Conservation (phyloP, 805 yeast genomes). For the Barnettozyma sp. region DNA sequence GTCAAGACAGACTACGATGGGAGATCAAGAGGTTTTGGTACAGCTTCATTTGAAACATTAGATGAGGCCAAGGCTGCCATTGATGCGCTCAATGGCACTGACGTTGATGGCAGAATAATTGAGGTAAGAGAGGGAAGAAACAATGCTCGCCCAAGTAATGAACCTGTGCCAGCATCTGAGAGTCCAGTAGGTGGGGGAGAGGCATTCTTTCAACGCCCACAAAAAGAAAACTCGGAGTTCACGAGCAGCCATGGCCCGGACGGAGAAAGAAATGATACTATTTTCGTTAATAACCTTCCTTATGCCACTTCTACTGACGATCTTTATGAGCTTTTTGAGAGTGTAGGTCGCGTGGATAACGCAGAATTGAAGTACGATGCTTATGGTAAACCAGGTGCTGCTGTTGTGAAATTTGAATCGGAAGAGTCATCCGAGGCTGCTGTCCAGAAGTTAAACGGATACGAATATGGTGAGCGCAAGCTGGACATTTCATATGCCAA, state of each 20-base stretch:
- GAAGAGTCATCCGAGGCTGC: constrained; percentile 68
- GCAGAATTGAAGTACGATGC: constrained; percentile 69
- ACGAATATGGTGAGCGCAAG: constrained; percentile 78
- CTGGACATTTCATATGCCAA: constrained; percentile 61
- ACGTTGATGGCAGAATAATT: constrained; percentile 65
- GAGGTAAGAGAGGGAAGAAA: constrained; percentile 73
- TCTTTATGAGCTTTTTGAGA: constrained; percentile 76
- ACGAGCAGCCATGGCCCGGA: constrained; percentile 58
- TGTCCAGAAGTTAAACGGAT: constrained; percentile 65
- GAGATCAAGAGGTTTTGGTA: constrained; percentile 81
- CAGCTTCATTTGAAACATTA: constrained; percentile 57
- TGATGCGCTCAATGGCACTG: constrained; percentile 58
- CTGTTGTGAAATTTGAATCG: constrained; percentile 72
- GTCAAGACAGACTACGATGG: constrained; percentile 60
- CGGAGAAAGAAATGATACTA: constrained; percentile 52
- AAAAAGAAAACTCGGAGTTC: constrained; percentile 37
- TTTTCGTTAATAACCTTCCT: constrained; percentile 77
- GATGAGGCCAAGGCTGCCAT: constrained; percentile 73
- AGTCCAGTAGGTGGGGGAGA: neutral
- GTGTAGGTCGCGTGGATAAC: constrained; percentile 64
- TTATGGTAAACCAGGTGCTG: constrained; percentile 71
- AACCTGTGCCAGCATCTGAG: constrained; percentile 2
- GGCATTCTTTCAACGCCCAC: constrained; percentile 3
- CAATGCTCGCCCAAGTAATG: constrained; percentile 11
- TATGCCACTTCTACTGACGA: constrained; percentile 84